Percentiles rank a stretch among this genome's conserved stretches.
These are phyloP conservation scores for Phytophthora sp. DNA, from an alignment of 352 stramenopile genomes.

Conservation along the genomic window DNA sequence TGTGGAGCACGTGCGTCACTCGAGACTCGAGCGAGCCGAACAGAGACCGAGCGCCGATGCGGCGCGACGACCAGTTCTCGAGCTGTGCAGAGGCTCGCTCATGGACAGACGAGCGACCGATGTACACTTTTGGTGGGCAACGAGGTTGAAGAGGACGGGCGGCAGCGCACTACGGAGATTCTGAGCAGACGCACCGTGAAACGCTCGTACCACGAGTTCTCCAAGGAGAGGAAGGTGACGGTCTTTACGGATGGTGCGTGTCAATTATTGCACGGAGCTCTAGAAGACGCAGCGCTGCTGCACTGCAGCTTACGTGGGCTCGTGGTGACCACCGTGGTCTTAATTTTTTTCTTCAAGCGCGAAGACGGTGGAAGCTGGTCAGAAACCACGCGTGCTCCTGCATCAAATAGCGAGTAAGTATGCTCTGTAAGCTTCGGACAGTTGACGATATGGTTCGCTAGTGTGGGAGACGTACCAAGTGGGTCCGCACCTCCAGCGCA, in stretches of 20 bases:
- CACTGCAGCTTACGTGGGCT: no score
- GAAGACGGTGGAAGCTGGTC: conserved; percentile 66
- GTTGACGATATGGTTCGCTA: background rate
- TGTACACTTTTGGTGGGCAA: conserved; percentile 31
- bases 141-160: background rate
- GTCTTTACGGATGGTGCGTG: no score
- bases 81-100: conserved; percentile 24
- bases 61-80: background rate
- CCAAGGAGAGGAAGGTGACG: no score
- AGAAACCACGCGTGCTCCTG: conserved; percentile 70
- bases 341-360: no score
- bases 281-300: no score
- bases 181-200: no score
- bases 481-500: conserved; percentile 40
- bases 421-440: background rate
- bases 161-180: no score
- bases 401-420: background rate
- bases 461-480: conserved; percentile 62
- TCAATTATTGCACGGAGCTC: no score
- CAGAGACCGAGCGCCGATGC: background rate
- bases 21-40: background rate
- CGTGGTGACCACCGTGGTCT: no score
- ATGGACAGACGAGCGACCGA: conserved; percentile 4
- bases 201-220: no score
- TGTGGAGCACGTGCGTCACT: background rate